Percentiles rank a stretch among this genome's conserved stretches.
Evolutionary conservation across 176 grass and related monocot genomes (phyloP).

Genomic region (Oryza brachyantha): DNA sequence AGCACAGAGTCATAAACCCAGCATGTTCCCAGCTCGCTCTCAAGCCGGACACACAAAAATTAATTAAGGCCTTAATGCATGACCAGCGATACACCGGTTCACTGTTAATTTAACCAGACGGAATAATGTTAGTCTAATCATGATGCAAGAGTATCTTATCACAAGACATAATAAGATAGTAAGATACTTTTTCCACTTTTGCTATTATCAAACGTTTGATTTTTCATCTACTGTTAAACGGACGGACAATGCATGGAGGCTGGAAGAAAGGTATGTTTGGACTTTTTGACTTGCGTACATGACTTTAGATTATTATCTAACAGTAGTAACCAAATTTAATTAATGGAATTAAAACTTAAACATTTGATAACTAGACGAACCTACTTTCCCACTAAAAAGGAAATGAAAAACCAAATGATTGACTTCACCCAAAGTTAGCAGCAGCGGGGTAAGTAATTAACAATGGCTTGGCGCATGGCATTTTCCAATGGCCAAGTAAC

Average conservation of each 20-base stretch:
- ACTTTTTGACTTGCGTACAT: no score
- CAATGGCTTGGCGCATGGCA: constrained; percentile 51
- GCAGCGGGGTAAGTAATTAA: constrained; percentile 27
- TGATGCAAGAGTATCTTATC: constrained; percentile 29
- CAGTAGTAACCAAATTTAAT: no score
- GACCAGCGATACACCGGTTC: background rate
- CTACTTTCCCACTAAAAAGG: background rate
- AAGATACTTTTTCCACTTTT: no score
- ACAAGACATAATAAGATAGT: constrained; percentile 17
- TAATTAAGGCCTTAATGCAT: background rate
- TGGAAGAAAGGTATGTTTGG: no score
- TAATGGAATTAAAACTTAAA: no score
- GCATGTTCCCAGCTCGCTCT: background rate
- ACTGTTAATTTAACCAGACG: background rate
- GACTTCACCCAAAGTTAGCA: constrained; percentile 6
- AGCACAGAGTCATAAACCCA: constrained; percentile 21
- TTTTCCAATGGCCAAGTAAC: constrained; percentile 60
- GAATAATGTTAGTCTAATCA: background rate
- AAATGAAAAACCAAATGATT: constrained; percentile 6
- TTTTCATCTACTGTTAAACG: no score
- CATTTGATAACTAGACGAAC: no score
- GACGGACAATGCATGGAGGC: no score
- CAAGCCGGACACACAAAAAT: background rate
- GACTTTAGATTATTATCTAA: no score
- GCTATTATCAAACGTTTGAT: no score